Percentiles rank a stretch among this genome's conserved stretches.
These are phyloP conservation scores for Elsinoe necatrix DNA, from an alignment of 2,329 filamentous ascomycete species.

Conservation along the genomic window DNA sequence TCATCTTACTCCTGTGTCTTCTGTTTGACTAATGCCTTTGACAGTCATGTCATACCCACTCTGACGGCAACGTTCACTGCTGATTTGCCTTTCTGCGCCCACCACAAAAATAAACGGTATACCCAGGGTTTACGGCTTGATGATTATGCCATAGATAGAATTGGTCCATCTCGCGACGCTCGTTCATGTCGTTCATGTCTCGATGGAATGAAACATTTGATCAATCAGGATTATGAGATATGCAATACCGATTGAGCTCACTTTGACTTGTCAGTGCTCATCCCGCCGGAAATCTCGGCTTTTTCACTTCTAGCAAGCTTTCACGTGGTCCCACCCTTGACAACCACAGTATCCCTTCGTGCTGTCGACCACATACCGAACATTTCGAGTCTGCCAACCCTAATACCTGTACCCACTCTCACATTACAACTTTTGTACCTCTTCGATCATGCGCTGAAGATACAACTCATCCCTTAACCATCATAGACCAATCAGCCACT, in stretches of 20 bases:
- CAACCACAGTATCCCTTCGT: background rate
- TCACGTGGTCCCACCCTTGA: background rate
- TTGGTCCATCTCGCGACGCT: background rate
- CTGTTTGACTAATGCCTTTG: conserved; percentile 23
- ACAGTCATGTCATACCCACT: conserved; percentile 25
- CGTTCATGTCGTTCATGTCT: conserved; percentile 12
- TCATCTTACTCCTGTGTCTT: background rate
- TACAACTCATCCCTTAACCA: too few relatives aligned
- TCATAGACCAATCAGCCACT: background rate
- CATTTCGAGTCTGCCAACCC: background rate
- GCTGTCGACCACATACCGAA: background rate
- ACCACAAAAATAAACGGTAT: conserved; percentile 9
- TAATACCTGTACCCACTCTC: background rate
- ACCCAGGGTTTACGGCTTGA: conserved; percentile 7
- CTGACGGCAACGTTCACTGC: conserved; percentile 24
- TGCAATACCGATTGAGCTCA: background rate
- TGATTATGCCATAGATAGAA: conserved; percentile 12
- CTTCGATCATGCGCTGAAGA: background rate
- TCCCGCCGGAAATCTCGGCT: conserved; percentile 1
- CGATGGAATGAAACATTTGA: background rate
- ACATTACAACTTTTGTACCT: background rate
- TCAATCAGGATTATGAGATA: too few relatives aligned
- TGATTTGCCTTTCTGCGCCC: conserved; percentile 4
- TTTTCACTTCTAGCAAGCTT: background rate
- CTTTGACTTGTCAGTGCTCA: background rate